Evolutionary conservation across 192 early-diverging fungal genomes (phyloP).

Genomic region (Chytriomyces sp.): DNA sequence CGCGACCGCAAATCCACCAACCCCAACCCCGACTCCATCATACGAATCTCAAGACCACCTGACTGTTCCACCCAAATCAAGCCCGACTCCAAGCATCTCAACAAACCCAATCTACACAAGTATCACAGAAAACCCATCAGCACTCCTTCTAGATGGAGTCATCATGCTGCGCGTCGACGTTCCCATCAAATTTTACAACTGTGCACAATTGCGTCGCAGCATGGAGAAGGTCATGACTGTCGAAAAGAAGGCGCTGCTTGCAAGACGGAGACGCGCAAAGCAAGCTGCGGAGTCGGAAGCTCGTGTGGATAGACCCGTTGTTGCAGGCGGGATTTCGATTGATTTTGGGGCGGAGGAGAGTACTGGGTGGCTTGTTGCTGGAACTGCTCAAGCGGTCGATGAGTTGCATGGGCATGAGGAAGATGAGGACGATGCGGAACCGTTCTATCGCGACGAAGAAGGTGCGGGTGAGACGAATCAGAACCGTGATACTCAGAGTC

Average conservation of each 20-base stretch:
- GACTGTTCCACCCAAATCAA: not conserved
- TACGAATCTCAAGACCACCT: not conserved
- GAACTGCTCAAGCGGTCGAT: not conserved
- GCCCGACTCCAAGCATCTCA: too few species aligned
- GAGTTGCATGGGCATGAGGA: not conserved
- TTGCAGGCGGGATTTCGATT: not conserved
- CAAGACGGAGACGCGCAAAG: not conserved
- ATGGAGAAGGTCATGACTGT: conserved; percentile 43
- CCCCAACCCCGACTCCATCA: not conserved
- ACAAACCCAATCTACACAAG: conserved; percentile 27
- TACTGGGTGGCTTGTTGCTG: conserved; percentile 11
- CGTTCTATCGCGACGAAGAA: not conserved
- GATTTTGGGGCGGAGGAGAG: not conserved
- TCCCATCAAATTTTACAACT: conserved; percentile 52
- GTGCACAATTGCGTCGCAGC: conserved; percentile 39
- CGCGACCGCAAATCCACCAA: not conserved
- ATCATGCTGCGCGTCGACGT: conserved; percentile 39
- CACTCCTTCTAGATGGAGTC: conserved; percentile 40
- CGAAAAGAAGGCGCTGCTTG: conserved; percentile 16
- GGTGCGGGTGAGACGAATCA: not conserved
- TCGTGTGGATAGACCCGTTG: not conserved
- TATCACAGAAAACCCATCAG: conserved; percentile 45
- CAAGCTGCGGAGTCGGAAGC: not conserved
- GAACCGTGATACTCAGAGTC: not conserved
- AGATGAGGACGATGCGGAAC: not conserved